A percentile compares a stretch with the other conserved stretches of the same genome.
phyloP scores from a whole-genome alignment of 805 yeast species.

The Sugiyamaella mastotermitis region DNA sequence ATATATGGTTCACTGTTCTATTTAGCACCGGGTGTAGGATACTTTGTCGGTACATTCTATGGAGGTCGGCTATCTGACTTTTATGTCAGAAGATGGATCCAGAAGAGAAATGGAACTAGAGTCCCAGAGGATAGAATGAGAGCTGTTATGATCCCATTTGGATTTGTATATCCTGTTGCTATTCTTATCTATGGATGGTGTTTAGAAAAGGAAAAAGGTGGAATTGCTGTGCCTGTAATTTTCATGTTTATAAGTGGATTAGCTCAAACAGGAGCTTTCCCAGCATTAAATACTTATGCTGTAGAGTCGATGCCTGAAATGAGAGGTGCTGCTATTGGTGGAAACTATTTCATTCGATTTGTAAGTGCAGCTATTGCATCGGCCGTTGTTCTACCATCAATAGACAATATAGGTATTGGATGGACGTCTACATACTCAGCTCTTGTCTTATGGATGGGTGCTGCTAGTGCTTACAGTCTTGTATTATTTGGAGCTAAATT shows the following conservation, averaged over 20 bases:
- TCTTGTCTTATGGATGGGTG: conserved; percentile 36
- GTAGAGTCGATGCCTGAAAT: conserved; percentile 52
- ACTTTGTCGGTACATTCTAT: conserved; percentile 41
- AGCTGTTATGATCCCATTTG: conserved; percentile 35
- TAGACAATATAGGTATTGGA: conserved; percentile 48
- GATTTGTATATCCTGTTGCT: conserved; percentile 41
- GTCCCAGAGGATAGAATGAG: conserved; percentile 50
- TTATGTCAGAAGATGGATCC: conserved; percentile 39
- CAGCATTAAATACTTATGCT: conserved; percentile 51
- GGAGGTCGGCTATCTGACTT: conserved; percentile 52
- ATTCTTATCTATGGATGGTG: conserved; percentile 51
- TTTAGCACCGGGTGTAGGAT: conserved; percentile 54
- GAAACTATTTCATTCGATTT: conserved; percentile 47
- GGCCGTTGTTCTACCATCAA: conserved; percentile 42
- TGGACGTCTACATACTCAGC: conserved; percentile 51
- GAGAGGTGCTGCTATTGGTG: conserved; percentile 50
- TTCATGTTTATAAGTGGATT: conserved; percentile 43
- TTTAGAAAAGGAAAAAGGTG: conserved; percentile 44
- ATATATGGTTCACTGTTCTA: conserved; percentile 48
- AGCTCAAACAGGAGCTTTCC: conserved; percentile 47
- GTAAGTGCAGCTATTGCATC: conserved; percentile 47
- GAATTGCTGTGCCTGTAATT: conserved; percentile 49
- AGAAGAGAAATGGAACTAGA: conserved; percentile 35
- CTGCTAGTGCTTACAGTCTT: conserved; percentile 29
- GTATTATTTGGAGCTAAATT: conserved; percentile 37